Evolutionary conservation across 2,329 filamentous ascomycete species (phyloP).

Genomic region (Rosellinia necatrix): DNA sequence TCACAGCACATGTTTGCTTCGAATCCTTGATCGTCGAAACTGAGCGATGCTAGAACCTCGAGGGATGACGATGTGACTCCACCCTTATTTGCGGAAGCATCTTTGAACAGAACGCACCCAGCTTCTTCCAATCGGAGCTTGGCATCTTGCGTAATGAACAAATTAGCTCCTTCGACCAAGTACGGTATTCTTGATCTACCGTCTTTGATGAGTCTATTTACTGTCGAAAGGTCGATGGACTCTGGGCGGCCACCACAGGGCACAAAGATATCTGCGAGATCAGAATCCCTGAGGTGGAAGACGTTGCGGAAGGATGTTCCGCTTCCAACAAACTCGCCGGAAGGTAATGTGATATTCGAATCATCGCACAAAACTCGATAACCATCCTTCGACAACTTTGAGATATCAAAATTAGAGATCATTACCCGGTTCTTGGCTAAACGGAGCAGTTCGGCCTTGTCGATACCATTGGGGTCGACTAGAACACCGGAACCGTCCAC

Average conservation of each 20-base stretch:
- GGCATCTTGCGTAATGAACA: slow-evolving; percentile 98
- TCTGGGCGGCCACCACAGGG: slow-evolving; percentile 96
- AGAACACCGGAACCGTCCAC: slow-evolving; percentile 97
- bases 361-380: slow-evolving; percentile 95
- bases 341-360: slow-evolving; percentile 83
- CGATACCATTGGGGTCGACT: slow-evolving; percentile 86
- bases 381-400: slow-evolving; percentile 84
- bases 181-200: slow-evolving; percentile 89
- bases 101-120: slow-evolving; percentile 96
- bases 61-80: slow-evolving; percentile 97
- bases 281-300: slow-evolving; percentile 83
- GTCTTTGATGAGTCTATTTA: slow-evolving; percentile 84
- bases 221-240: slow-evolving; percentile 87
- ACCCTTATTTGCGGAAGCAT: slow-evolving; percentile 97
- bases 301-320: slow-evolving; percentile 97
- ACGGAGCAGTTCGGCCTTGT: slow-evolving; percentile 80
- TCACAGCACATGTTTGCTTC: slow-evolving; percentile 93
- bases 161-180: slow-evolving; percentile 95
- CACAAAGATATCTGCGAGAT: slow-evolving; percentile 85
- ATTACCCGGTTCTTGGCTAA: slow-evolving; percentile 86
- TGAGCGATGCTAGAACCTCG: slow-evolving; percentile 91
- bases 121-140: slow-evolving; percentile 93
- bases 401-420: slow-evolving; percentile 83
- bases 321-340: slow-evolving; percentile 84
- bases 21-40: slow-evolving; percentile 90